Evolutionary conservation across 2,329 filamentous ascomycete genomes (phyloP), one percentile per base, ranked within the genome.

Genomic region (Calonectria pseudoturangicola): DNA sequence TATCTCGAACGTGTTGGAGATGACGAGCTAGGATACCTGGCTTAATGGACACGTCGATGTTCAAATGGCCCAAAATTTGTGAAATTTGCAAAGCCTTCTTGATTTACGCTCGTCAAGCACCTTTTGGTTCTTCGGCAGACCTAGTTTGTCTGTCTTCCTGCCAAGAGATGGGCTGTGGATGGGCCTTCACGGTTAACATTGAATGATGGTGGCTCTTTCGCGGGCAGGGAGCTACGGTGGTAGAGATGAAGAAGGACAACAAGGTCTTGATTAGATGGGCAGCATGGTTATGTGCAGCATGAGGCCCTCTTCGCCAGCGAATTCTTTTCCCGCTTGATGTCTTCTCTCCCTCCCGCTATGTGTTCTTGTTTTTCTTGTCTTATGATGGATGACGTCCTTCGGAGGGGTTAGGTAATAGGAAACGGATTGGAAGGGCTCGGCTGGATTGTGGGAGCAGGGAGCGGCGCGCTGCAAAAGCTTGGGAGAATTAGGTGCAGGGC

Each of bases 1-100:
- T 99, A 99, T 81, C 91, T 99, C 62, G 97, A 99, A 88, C 94
- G 97, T 70, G 87, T 98, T 71, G 97, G 98, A 60, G 95, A 95
- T 68, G 97, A 98, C 81, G 95, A 98, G 82, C 90, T 99, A 73
- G 95, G 96, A 70, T 98, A 98, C 84, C 92, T 98, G 76, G 96
- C 96, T 79, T 98, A 91, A 90, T 71, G 30, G 30, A 39, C 33
- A 18, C 16, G 7, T 48, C 33, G 28, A 12, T 21, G 27, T 58
- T 48, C 28, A 41, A 43, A 58, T 41, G 27, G n/a, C 62, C 41
- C 41, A 60, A 33, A 39, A 66, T 41, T 25, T 39, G 30, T 62
- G 16, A 60, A 41, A 28, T 60, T 60, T 60, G 54, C 54, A 36
- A 60, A 25, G 36, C 47, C 47, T 21, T 62, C 45, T 48, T 41